These are phyloP conservation scores for Colletotrichum shisoi DNA, from an alignment of 2,329 filamentous ascomycete genomes.

Conservation along the genomic window DNA sequence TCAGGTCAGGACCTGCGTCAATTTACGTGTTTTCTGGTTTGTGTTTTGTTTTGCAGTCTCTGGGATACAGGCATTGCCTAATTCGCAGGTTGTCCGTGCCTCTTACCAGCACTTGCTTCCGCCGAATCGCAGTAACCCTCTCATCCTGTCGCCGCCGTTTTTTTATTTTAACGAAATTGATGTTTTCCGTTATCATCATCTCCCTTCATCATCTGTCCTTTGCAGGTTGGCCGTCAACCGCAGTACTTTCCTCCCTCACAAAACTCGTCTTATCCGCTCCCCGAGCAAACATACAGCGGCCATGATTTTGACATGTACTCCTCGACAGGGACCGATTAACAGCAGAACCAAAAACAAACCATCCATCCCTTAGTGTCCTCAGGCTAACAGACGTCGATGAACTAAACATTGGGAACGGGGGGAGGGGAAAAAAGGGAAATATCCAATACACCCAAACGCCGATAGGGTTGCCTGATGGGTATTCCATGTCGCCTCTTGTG, in stretches of 20 bases:
- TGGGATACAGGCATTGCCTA: not conserved
- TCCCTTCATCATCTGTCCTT: not conserved
- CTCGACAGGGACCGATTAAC: not conserved
- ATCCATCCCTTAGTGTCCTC: not conserved
- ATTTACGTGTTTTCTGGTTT: conserved; percentile 1
- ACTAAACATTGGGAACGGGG: not conserved
- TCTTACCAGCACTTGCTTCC: conserved; percentile 27
- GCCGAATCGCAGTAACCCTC: not conserved
- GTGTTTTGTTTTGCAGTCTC: not conserved
- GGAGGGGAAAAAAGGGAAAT: not conserved
- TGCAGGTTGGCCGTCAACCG: not conserved
- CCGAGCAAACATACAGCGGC: conserved; percentile 9
- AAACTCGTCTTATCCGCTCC: not conserved
- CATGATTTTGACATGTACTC: not conserved
- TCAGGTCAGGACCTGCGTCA: no score
- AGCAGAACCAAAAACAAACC: not conserved
- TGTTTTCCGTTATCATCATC: not conserved
- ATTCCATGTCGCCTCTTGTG: conserved; percentile 27
- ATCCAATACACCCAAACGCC: conserved; percentile 25
- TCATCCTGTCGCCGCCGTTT: not conserved
- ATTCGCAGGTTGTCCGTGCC: not conserved
- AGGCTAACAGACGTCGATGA: conserved; percentile 1
- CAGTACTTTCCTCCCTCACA: not conserved
- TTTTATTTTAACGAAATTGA: not conserved
- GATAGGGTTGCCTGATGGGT: conserved; percentile 21